Conservation (phyloP, 495 filamentous ascomycete genomes). For the Penicillium samsonianum region DNA sequence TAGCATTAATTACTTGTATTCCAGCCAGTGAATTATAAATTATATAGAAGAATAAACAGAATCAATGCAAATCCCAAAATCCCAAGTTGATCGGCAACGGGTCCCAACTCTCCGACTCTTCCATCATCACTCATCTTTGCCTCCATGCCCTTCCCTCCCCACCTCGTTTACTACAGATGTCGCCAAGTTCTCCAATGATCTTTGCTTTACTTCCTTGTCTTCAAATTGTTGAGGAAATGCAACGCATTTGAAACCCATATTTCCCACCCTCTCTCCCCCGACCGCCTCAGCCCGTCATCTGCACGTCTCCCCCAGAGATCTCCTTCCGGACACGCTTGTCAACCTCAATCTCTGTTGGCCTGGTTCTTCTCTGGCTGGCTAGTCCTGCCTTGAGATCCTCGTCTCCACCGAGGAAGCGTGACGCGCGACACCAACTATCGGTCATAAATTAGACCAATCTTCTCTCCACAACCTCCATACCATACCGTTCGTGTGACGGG, state of each 20-base stretch:
- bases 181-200: slow-evolving; percentile 18
- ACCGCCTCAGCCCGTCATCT: slow-evolving; percentile 27
- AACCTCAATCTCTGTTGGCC: slow-evolving; percentile 22
- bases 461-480: slow-evolving; percentile 61
- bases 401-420: slow-evolving; percentile 51
- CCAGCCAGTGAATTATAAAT: not conserved
- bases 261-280: not conserved
- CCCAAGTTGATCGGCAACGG: slow-evolving; percentile 20
- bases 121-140: slow-evolving; percentile 18
- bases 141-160: slow-evolving; percentile 12
- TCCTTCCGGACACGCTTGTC: slow-evolving; percentile 6
- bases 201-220: slow-evolving; percentile 26
- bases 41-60: not conserved
- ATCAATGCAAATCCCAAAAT: not conserved
- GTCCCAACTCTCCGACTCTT: slow-evolving; percentile 16
- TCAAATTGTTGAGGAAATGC: slow-evolving; percentile 23
- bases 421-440: slow-evolving; percentile 29
- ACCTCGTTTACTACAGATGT: slow-evolving; percentile 15
- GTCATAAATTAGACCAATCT: slow-evolving; percentile 63
- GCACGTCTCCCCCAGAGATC: slow-evolving; percentile 24
- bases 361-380: slow-evolving; percentile 3
- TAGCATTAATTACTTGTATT: not conserved
- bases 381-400: slow-evolving; percentile 3
- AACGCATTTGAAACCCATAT: slow-evolving; percentile 22
- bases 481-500: slow-evolving; percentile 45